phyloP scores from a whole-genome alignment of 192 early-diverging fungal genomes.

The Coemansia aciculifera region DNA sequence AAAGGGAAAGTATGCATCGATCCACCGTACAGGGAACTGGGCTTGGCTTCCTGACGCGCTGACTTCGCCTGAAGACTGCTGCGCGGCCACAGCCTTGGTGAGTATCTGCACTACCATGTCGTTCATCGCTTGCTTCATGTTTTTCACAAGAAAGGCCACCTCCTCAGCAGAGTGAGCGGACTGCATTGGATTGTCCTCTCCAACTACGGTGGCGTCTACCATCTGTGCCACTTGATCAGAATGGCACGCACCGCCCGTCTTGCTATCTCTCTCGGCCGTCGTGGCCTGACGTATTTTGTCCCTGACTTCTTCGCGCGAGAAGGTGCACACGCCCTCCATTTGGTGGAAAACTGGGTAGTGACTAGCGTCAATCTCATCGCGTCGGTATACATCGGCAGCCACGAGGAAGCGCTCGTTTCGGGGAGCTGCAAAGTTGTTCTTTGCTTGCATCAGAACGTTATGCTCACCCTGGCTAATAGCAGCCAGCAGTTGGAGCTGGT shows the following conservation, averaged over 20 bases:
- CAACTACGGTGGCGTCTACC: constrained; percentile 53
- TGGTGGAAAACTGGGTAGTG: constrained; percentile 99
- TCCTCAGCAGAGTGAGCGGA: constrained; percentile 63
- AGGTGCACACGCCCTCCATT: constrained; percentile 87
- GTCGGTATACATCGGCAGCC: constrained; percentile 96
- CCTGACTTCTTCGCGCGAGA: constrained; percentile 37
- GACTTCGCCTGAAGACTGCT: constrained; percentile 1
- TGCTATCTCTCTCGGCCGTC: not conserved
- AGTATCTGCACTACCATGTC: constrained; percentile 77
- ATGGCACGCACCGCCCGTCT: not conserved
- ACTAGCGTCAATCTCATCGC: constrained; percentile 93
- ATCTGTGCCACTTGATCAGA: constrained; percentile 14
- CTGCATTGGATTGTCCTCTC: constrained; percentile 74
- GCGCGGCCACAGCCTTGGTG: constrained; percentile 36
- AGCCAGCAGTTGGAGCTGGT: constrained; percentile 78
- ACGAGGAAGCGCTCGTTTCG: constrained; percentile 70
- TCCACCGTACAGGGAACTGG: constrained; percentile 86
- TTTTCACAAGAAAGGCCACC: constrained; percentile 58
- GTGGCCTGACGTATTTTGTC: constrained; percentile 5
- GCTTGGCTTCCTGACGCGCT: not conserved
- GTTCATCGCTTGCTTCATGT: constrained; percentile 84
- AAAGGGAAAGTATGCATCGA: constrained; percentile 93
- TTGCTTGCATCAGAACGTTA: constrained; percentile 25
- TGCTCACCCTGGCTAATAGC: constrained; percentile 35
- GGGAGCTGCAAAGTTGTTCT: constrained; percentile 31